Evolutionary conservation across 495 filamentous ascomycete genomes (phyloP), one percentile per base, ranked within the genome.

Genomic region (Parathielavia appendiculata): DNA sequence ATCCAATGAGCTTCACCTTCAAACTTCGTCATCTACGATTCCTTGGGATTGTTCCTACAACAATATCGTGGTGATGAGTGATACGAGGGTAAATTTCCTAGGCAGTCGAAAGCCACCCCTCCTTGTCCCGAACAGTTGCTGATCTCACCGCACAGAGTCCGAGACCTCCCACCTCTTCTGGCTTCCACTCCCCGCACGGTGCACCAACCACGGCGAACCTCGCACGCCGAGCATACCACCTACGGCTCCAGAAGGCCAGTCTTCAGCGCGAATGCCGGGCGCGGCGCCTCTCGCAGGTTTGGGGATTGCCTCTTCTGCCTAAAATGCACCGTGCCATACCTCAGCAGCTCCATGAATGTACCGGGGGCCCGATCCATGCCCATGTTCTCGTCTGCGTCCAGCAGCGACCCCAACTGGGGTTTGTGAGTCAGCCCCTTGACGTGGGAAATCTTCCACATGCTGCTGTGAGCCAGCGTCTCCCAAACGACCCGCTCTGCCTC

Each of bases 391-490:
- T 13, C 6, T 19, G 40, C 40, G n/a, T 43, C 40, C 40, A 43
- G 40, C 40, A 43, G 40, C 40, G 40, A 43, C 40, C 40, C 40
- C 40, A 43, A 16, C 40, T 43, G 40, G 16, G 40, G 40, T 43
- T 43, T 43, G 40, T 43, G 40, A 1, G 40, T 43, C 40, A 43
- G n/a, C n/a, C 40, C 40, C n/a, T 43, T 43, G 14, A 43, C 40
- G 40, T 43, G 40, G 6, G 40, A 43, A 4, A 43, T 43, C 40
- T 43, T 43, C 40, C 40, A 43, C 16, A 43, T n/a, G n/a, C 40
- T 43, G 40, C 40, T 17, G 40, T 43, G 40, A n/a, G 40, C 40
- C 40, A 43, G 40, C 40, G 40, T 43, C 40, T 43, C 40, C 40
- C 40, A 43, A 13, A 43, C 40, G 40, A 43, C 40, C 40, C 40